Base-by-base conservation (phyloP, 257 asterid species). In the Solanum piurae region DNA sequence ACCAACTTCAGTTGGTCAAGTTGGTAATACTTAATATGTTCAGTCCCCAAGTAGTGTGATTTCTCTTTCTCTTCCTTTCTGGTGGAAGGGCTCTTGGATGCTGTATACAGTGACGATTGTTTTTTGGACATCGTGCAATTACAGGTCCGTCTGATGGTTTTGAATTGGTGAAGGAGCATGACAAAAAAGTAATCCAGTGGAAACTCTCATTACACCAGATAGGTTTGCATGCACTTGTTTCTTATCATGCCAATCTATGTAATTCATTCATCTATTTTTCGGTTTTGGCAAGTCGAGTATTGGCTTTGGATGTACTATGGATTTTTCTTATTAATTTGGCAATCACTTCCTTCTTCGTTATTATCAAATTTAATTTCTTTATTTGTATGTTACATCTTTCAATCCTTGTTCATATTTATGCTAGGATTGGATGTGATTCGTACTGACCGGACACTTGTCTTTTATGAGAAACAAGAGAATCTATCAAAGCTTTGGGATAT, bases 401-500 rank as follows among this genome's bases (percentile, higher is more conserved):
- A 12, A 84, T 89, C 31, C 68, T 84, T 82, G 68, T 36, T 74
- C 64, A 42, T 89, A 37, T 89, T 44, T 42, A 10, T 91, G 82
- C 72, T 90, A 96, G 98, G 99, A 87, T 94, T 97, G 31, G 98
- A 97, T 90, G 99, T 95, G 86, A 91, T 90, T 52, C 98, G 99
- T 42, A 97, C 99, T 4, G 99, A 97, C 89, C 91, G 99, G 89
- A 95, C 96, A 1, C 93, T 97, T 13, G 88, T 92, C 66, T 97
- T 93, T 86, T 97, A 92, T 71, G 98, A 97, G 94, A 93, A 91
- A 87, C 95, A 97, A 91, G 97, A 94, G 75, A 92, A 97, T 90
- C 83, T 95, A 83, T 80, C 98, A n/a, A 97, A 92, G 91, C 98
- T 95, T 20, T 97, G 98, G 98, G 99, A 97, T 89, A 91, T 97